phyloP scores from a whole-genome alignment of 129 eudicot genomes.

The Helianthus tuberosus region DNA sequence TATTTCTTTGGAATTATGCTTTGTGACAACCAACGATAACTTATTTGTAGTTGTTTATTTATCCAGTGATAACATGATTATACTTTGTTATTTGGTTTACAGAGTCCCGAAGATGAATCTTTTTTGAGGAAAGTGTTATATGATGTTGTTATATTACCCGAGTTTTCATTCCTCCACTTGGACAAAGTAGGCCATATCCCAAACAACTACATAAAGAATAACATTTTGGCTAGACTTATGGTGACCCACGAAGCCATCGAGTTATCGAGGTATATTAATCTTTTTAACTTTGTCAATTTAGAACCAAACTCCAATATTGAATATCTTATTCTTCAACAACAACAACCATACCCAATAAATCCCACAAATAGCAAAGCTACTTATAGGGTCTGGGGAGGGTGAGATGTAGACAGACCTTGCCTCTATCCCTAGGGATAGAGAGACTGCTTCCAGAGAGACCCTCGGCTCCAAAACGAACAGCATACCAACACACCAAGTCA shows the following conservation, averaged over 20 bases:
- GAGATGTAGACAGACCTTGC: too few relatives aligned
- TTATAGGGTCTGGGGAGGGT: too few relatives aligned
- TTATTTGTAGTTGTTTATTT: too few relatives aligned
- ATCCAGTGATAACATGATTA: not conserved
- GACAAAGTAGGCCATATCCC: slow-evolving; percentile 48
- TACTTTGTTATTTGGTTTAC: slow-evolving; percentile 35
- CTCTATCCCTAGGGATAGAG: too few relatives aligned
- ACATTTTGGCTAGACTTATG: slow-evolving; percentile 57
- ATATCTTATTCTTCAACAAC: not conserved
- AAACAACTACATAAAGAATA: slow-evolving; percentile 42
- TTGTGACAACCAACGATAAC: too few relatives aligned
- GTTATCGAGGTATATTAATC: slow-evolving; percentile 47
- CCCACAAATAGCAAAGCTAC: too few relatives aligned
- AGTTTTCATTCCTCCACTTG: slow-evolving; percentile 64
- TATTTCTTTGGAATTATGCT: not conserved
- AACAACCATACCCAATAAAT: too few relatives aligned
- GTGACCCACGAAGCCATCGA: slow-evolving; percentile 68
- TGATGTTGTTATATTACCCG: slow-evolving; percentile 62
- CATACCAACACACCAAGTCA: too few relatives aligned
- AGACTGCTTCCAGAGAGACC: too few relatives aligned
- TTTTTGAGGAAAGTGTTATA: slow-evolving; percentile 57
- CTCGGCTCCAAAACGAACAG: too few relatives aligned
- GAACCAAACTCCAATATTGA: not conserved
- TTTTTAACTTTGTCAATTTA: not conserved
- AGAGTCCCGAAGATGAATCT: slow-evolving; percentile 59